Percentiles rank a stretch among this genome's conserved stretches.
These are phyloP conservation scores for Tuber borchii DNA, from an alignment of 495 filamentous ascomycete genomes.

Conservation along the genomic window DNA sequence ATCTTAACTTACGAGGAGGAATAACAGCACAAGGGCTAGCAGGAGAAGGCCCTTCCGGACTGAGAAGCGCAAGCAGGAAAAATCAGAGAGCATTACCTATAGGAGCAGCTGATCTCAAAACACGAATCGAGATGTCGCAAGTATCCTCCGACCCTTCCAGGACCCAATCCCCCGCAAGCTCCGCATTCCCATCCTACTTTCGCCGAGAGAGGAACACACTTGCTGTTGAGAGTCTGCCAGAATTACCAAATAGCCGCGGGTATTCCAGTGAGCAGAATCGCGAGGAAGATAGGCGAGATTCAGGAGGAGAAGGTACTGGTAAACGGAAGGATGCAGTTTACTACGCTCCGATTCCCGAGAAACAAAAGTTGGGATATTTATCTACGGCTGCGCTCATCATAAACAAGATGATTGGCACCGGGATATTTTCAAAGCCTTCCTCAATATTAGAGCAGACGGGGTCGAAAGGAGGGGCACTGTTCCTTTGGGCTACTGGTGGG, in stretches of 20 bases:
- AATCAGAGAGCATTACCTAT: neutral
- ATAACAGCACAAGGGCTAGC: neutral
- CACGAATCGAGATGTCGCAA: slow-evolving; percentile 10
- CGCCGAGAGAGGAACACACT: slow-evolving; percentile 10
- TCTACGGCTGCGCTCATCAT: slow-evolving; percentile 40
- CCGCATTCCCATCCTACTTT: slow-evolving; percentile 13
- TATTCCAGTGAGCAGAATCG: neutral
- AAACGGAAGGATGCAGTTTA: slow-evolving; percentile 8
- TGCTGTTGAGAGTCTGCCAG: slow-evolving; percentile 1
- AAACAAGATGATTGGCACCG: slow-evolving; percentile 42
- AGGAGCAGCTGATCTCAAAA: neutral
- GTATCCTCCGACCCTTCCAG: slow-evolving; percentile 12
- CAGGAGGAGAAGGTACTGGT: neutral
- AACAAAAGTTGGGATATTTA: slow-evolving; percentile 36
- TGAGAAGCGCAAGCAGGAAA: neutral
- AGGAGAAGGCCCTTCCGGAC: neutral
- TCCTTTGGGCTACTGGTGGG: slow-evolving; percentile 40
- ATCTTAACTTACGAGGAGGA: neutral
- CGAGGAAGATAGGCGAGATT: neutral
- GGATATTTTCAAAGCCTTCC: slow-evolving; percentile 39
- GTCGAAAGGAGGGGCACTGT: slow-evolving; percentile 32
- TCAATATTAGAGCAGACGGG: slow-evolving; percentile 26
- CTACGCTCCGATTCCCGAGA: slow-evolving; percentile 36
- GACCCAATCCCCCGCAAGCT: neutral
- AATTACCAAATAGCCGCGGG: slow-evolving; percentile 9